These are phyloP conservation scores for Mortierella sp. DNA, from an alignment of 371 early-diverging fungal genomes.

Conservation along the genomic window DNA sequence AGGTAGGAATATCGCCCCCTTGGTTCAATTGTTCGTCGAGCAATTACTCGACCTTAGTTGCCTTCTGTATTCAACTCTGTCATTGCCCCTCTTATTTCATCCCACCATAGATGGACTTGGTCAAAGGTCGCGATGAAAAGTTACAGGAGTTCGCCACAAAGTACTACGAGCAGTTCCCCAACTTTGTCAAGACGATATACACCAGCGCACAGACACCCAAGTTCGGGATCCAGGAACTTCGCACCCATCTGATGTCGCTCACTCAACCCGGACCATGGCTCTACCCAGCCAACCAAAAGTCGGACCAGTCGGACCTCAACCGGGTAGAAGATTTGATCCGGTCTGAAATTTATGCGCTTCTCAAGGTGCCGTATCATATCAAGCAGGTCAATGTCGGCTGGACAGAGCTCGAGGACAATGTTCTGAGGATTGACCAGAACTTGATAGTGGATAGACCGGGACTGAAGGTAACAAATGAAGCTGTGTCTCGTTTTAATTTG, in stretches of 20 bases:
- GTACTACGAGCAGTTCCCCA: conserved; percentile 48
- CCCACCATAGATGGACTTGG: conserved; percentile 64
- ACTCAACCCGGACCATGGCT: conserved; percentile 71
- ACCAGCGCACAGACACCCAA: conserved; percentile 42
- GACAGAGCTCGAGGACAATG: conserved; percentile 65
- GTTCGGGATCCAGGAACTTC: conserved; percentile 58
- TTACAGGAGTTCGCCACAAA: conserved; percentile 56
- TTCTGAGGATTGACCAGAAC: conserved; percentile 69
- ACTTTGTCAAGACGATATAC: conserved; percentile 51
- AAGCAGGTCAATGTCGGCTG: conserved; percentile 77
- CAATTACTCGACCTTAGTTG: background rate
- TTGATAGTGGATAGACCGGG: conserved; percentile 55
- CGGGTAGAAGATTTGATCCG: conserved; percentile 83
- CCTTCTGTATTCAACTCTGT: background rate
- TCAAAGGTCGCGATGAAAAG: conserved; percentile 59
- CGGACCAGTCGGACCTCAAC: conserved; percentile 75
- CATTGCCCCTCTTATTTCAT: background rate
- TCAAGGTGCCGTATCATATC: conserved; percentile 79
- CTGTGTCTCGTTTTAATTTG: background rate
- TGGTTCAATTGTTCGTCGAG: background rate
- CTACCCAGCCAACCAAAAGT: conserved; percentile 69
- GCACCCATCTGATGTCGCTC: conserved; percentile 58
- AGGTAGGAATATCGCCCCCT: conserved; percentile 56
- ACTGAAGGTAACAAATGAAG: conserved; percentile 28
- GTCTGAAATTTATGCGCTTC: conserved; percentile 73